Conservation (phyloP, 768 basidiomycete species). For the Tricholoma flavovirens region DNA sequence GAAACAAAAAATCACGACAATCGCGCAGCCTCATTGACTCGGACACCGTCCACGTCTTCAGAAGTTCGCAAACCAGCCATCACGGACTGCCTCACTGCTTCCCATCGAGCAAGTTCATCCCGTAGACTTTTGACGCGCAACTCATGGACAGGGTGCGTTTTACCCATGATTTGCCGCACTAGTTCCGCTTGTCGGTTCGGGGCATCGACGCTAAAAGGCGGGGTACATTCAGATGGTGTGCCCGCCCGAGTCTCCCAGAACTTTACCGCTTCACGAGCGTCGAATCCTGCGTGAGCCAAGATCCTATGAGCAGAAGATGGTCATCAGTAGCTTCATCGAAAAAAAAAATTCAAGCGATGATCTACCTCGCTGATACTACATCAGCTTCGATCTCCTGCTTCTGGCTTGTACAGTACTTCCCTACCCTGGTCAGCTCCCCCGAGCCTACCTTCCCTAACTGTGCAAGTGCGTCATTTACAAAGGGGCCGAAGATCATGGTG, state of each 20-base stretch:
- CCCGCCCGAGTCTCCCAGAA: constrained; percentile 74
- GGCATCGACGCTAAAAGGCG: constrained; percentile 18
- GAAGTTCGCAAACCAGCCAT: constrained; percentile 1
- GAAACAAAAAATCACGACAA: neutral
- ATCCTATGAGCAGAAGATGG: constrained; percentile 42
- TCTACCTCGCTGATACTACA: constrained; percentile 75
- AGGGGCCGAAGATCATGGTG: constrained; percentile 90
- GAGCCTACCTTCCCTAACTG: constrained; percentile 73
- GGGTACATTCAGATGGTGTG: constrained; percentile 39
- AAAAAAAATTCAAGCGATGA: constrained; percentile 4
- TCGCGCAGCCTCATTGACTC: neutral
- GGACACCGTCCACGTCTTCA: neutral
- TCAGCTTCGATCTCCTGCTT: constrained; percentile 93
- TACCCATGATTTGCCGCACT: constrained; percentile 44
- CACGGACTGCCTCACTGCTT: constrained; percentile 38
- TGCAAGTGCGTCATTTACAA: constrained; percentile 90
- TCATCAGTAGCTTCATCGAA: constrained; percentile 2
- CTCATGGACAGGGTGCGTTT: constrained; percentile 64
- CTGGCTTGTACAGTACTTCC: constrained; percentile 71
- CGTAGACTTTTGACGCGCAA: constrained; percentile 55
- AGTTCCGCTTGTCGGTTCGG: constrained; percentile 20
- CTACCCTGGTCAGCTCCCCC: constrained; percentile 65
- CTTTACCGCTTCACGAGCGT: constrained; percentile 71
- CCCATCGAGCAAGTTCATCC: constrained; percentile 71
- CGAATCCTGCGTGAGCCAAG: constrained; percentile 89